Percentiles rank a stretch among this genome's conserved stretches.
phyloP scores from a whole-genome alignment of 768 basidiomycete genomes.

The Exidia glandulosa region DNA sequence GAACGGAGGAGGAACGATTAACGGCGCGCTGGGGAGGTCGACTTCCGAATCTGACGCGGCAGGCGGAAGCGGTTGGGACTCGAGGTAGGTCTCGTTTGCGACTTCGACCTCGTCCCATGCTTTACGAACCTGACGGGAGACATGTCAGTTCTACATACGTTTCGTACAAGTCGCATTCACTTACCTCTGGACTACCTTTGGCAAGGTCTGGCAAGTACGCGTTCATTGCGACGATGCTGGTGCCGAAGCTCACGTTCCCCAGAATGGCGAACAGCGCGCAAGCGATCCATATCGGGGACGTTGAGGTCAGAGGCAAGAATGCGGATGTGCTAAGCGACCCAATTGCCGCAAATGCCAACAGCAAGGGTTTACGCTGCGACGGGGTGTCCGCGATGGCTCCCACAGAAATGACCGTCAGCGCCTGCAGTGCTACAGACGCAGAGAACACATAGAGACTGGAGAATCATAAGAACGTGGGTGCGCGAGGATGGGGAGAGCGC shows the following conservation, averaged over 20 bases:
- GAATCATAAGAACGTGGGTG: neutral
- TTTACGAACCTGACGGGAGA: slow-evolving; percentile 28
- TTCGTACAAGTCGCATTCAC: neutral
- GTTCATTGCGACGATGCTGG: slow-evolving; percentile 81
- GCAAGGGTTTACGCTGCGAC: slow-evolving; percentile 62
- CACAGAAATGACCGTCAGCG: slow-evolving; percentile 90
- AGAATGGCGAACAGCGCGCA: slow-evolving; percentile 58
- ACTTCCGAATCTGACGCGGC: neutral
- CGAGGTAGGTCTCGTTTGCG: slow-evolving; percentile 2
- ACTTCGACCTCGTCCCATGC: slow-evolving; percentile 24
- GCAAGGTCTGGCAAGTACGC: slow-evolving; percentile 74
- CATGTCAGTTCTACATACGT: neutral
- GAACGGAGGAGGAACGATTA: neutral
- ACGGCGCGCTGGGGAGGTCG: neutral
- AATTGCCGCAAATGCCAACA: slow-evolving; percentile 60
- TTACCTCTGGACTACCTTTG: slow-evolving; percentile 37
- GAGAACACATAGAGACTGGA: slow-evolving; percentile 80
- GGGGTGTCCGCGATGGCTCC: slow-evolving; percentile 81
- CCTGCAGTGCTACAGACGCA: slow-evolving; percentile 78
- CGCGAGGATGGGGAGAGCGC: neutral
- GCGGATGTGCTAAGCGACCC: slow-evolving; percentile 59
- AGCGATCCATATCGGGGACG: slow-evolving; percentile 58
- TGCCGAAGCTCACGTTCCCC: slow-evolving; percentile 82
- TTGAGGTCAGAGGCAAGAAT: slow-evolving; percentile 65
- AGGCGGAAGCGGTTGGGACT: neutral